phyloP scores from a whole-genome alignment of 2,329 filamentous ascomycete species.

The Boeremia exigua region DNA sequence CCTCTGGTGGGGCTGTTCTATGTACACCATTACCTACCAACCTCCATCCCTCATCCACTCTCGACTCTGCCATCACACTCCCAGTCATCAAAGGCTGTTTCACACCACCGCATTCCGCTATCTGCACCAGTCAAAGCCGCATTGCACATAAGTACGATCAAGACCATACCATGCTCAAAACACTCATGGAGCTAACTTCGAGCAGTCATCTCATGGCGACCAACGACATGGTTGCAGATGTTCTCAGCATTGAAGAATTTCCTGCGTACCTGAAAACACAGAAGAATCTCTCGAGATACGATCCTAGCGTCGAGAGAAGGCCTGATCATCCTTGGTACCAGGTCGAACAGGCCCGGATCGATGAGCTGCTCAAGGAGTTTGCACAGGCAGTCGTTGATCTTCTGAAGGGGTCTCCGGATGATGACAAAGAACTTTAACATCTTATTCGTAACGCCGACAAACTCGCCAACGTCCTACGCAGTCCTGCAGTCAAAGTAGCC shows the following conservation, averaged over 20 bases:
- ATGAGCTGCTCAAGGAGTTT: background rate
- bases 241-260: constrained; percentile 11
- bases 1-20: too few species aligned
- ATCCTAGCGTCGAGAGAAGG: constrained; percentile 5
- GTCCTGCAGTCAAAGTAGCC: constrained; percentile 17
- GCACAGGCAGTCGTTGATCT: background rate
- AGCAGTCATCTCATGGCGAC: too few species aligned
- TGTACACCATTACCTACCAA: too few species aligned
- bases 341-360: constrained; percentile 1
- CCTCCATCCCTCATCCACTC: too few species aligned
- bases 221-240: background rate
- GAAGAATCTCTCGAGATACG: background rate
- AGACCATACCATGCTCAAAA: too few species aligned
- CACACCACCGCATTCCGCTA: too few species aligned
- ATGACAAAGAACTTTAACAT: constrained; percentile 24
- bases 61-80: too few species aligned
- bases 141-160: too few species aligned
- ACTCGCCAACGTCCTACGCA: constrained; percentile 16
- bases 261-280: background rate
- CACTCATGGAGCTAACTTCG: too few species aligned
- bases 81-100: too few species aligned
- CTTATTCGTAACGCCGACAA: constrained; percentile 8
- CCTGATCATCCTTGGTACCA: constrained; percentile 5
- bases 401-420: background rate
- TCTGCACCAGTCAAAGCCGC: too few species aligned